These are phyloP conservation scores for Camillea tinctor DNA, from an alignment of 2,329 filamentous ascomycete species.

Conservation along the genomic window DNA sequence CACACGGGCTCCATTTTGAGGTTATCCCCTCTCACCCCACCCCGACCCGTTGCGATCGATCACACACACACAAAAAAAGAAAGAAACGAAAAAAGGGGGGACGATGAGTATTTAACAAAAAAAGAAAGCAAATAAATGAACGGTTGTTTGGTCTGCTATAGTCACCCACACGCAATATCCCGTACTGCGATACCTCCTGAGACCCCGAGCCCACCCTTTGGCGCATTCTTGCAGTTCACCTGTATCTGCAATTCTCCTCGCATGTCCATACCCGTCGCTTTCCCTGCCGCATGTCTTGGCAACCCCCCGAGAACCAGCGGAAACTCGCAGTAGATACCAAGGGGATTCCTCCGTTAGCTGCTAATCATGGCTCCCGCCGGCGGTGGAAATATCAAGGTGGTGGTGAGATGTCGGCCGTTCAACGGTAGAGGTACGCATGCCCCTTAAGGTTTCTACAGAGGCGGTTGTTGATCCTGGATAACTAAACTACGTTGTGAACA, in stretches of 20 bases:
- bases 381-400: slow-evolving; percentile 98
- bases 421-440: slow-evolving; percentile 77
- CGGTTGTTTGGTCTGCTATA: not conserved
- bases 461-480: not conserved
- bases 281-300: slow-evolving; percentile 25
- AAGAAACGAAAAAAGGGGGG: too few species aligned
- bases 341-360: slow-evolving; percentile 20
- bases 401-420: slow-evolving; percentile 94
- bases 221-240: not conserved
- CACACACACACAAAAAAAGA: too few species aligned
- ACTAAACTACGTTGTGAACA: slow-evolving; percentile 39
- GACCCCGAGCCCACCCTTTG: not conserved
- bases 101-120: not conserved
- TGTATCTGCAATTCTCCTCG: slow-evolving; percentile 1
- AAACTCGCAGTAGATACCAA: slow-evolving; percentile 23
- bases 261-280: slow-evolving; percentile 15
- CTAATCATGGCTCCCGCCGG: slow-evolving; percentile 62
- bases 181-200: not conserved
- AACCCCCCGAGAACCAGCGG: slow-evolving; percentile 11
- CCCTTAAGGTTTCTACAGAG: not conserved
- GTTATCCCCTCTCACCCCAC: slow-evolving; percentile 3
- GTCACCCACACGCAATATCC: slow-evolving; percentile 5
- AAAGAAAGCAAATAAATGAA: slow-evolving; percentile 16
- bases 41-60: slow-evolving; percentile 8
- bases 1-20: too few species aligned